Conservation (phyloP, 108 stramenopile species). For the Cyclotella kingstonii region DNA sequence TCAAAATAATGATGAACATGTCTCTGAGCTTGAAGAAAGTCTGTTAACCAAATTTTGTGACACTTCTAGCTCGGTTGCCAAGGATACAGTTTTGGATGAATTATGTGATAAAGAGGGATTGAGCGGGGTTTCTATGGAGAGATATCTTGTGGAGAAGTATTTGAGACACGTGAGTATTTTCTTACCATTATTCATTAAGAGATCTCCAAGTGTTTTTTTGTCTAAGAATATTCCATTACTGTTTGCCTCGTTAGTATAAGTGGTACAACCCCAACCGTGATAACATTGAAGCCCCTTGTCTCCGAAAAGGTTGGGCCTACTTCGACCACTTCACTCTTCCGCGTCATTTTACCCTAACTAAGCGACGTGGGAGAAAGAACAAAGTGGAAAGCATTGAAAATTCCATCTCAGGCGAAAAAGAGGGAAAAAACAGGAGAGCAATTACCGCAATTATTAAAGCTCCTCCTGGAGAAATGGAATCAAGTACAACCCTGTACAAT, state of each 20-base stretch:
- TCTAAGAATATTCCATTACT: neutral
- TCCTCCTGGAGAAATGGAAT: conserved; percentile 7
- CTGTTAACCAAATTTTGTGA: no score
- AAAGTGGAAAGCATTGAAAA: neutral
- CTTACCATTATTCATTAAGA: neutral
- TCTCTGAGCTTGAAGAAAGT: no score
- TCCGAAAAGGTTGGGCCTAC: conserved; percentile 27
- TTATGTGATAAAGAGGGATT: no score
- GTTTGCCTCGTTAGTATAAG: neutral
- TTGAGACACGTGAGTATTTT: conserved; percentile 1
- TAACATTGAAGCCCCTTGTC: neutral
- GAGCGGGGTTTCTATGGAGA: neutral
- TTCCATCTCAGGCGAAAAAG: neutral
- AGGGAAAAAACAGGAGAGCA: neutral
- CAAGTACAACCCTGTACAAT: conserved; percentile 26
- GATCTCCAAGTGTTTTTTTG: neutral
- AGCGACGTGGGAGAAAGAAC: neutral
- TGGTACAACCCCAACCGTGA: conserved; percentile 2
- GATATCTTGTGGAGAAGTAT: neutral
- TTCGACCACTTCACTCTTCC: conserved; percentile 38
- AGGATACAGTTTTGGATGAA: no score
- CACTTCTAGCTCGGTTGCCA: no score
- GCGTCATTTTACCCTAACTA: conserved; percentile 4
- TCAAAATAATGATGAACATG: no score
- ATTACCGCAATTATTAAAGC: conserved; percentile 8